Conservation (phyloP, 768 basidiomycete species). For the Mycena chlorophos region DNA sequence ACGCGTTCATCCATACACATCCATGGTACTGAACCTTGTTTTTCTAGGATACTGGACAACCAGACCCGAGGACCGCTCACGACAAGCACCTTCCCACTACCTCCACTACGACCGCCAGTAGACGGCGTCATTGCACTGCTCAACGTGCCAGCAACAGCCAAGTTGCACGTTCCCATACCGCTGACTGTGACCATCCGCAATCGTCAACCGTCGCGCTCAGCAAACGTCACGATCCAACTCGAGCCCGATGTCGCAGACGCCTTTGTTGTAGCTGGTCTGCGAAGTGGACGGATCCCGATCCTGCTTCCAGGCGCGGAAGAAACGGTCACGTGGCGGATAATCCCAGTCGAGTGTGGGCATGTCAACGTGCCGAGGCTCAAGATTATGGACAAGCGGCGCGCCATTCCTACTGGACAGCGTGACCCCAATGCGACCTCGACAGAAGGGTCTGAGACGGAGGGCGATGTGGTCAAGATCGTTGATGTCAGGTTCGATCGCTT, state of each 20-base stretch:
- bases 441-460: constrained; percentile 40
- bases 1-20: constrained; percentile 6
- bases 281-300: constrained; percentile 64
- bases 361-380: constrained; percentile 61
- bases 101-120: constrained; percentile 57
- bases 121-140: constrained; percentile 70
- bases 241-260: constrained; percentile 65
- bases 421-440: constrained; percentile 26
- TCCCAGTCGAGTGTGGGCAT: constrained; percentile 75
- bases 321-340: constrained; percentile 61
- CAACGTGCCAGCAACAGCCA: constrained; percentile 59
- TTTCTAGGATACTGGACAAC: constrained; percentile 47
- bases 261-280: constrained; percentile 82
- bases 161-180: constrained; percentile 59
- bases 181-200: constrained; percentile 67
- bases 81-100: constrained; percentile 58
- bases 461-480: constrained; percentile 53
- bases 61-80: constrained; percentile 46
- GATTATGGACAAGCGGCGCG: constrained; percentile 54
- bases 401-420: constrained; percentile 28
- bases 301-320: constrained; percentile 76
- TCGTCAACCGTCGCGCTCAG: constrained; percentile 59
- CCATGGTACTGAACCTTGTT: constrained; percentile 1
- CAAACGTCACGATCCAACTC: constrained; percentile 68
- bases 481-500: constrained; percentile 48